Evolutionary conservation across 371 early-diverging fungal species (phyloP).

Genomic region (Mortierella sp.): DNA sequence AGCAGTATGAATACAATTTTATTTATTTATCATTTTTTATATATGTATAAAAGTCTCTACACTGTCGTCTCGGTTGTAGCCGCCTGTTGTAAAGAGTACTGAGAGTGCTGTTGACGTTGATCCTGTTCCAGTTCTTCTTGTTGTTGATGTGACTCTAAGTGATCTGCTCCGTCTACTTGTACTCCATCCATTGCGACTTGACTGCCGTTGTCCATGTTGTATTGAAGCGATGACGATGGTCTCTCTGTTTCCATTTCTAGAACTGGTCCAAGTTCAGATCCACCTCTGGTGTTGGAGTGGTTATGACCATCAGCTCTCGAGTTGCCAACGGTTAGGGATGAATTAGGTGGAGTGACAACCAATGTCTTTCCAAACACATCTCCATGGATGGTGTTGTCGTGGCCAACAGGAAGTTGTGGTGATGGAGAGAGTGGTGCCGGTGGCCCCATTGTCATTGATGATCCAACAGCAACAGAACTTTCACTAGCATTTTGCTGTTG

Average conservation of each 20-base stretch:
- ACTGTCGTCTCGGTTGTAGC: no score
- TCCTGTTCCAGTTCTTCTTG: neutral
- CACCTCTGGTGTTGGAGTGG: neutral
- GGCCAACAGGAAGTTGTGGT: neutral
- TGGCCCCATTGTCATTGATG: neutral
- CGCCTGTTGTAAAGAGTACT: no score
- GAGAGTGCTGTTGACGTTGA: no score
- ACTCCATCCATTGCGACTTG: neutral
- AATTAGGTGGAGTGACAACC: conserved; percentile 12
- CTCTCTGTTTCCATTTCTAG: conserved; percentile 9
- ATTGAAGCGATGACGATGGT: neutral
- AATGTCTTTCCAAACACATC: conserved; percentile 36
- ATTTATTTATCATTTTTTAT: no score
- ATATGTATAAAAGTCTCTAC: no score
- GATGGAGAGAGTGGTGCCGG: neutral
- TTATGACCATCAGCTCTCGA: neutral
- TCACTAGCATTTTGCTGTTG: conserved; percentile 5
- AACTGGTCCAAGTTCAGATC: conserved; percentile 8
- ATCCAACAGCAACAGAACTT: neutral
- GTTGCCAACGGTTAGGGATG: neutral
- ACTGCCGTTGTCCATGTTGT: neutral
- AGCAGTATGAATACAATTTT: no score
- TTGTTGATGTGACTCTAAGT: neutral
- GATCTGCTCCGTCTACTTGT: neutral
- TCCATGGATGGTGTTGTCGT: neutral